These are phyloP conservation scores for Clonostachys rhizophaga DNA, from an alignment of 2,329 filamentous ascomycete species.

Conservation along the genomic window DNA sequence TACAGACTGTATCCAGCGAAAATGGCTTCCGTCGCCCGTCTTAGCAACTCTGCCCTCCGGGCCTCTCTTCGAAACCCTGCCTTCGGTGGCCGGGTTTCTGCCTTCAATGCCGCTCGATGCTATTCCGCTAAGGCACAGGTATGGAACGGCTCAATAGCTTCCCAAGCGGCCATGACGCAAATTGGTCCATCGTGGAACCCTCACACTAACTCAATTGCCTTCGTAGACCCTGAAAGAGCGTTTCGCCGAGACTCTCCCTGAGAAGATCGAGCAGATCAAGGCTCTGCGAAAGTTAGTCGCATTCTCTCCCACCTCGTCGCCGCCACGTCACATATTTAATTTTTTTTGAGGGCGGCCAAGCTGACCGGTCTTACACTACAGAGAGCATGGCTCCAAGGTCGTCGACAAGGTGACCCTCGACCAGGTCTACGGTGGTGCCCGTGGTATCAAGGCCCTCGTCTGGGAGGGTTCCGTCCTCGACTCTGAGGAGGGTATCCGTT, in stretches of 20 bases:
- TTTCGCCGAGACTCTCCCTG: slow-evolving; percentile 92
- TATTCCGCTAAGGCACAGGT: slow-evolving; percentile 94
- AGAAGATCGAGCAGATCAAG: slow-evolving; percentile 99
- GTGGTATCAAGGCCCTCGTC: slow-evolving; percentile 96
- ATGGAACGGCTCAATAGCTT: slow-evolving; percentile 17
- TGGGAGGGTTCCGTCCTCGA: slow-evolving; percentile 99
- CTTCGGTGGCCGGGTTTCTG: slow-evolving; percentile 63
- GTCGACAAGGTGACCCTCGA: slow-evolving; percentile 97
- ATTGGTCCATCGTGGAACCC: background rate
- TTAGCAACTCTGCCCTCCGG: slow-evolving; percentile 78
- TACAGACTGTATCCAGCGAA: slow-evolving; percentile 20
- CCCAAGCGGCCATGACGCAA: background rate
- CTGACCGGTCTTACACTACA: slow-evolving; percentile 24
- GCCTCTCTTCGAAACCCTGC: slow-evolving; percentile 65
- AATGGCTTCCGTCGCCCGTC: slow-evolving; percentile 82
- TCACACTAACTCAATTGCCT: background rate
- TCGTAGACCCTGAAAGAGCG: slow-evolving; percentile 91
- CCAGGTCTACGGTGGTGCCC: slow-evolving; percentile 98
- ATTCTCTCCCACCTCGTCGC: slow-evolving; percentile 5
- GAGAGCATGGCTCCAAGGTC: slow-evolving; percentile 92
- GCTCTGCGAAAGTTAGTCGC: slow-evolving; percentile 80
- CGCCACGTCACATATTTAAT: background rate
- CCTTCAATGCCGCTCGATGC: slow-evolving; percentile 80
- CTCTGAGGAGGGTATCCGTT: slow-evolving; percentile 97
- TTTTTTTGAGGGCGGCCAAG: background rate